Evolutionary conservation across 2,329 filamentous ascomycete genomes (phyloP).

Genomic region (Fusarium mexicanum): DNA sequence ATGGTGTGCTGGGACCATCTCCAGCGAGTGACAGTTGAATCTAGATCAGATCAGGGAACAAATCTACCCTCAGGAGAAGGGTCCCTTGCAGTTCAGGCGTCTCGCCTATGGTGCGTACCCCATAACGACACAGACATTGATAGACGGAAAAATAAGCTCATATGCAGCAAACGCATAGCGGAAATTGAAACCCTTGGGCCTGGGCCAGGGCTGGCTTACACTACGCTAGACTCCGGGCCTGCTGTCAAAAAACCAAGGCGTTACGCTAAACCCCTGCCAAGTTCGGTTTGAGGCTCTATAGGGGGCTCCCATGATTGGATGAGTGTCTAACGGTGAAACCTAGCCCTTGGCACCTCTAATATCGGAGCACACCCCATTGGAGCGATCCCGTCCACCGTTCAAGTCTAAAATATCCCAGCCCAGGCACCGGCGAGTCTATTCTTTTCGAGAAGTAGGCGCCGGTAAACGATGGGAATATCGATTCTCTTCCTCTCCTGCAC

Average conservation of each 20-base stretch:
- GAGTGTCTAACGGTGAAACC: constrained; percentile 24
- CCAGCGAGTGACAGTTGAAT: constrained; percentile 3
- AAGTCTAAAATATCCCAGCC: background rate
- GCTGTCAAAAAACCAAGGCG: constrained; percentile 19
- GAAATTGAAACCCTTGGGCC: constrained; percentile 27
- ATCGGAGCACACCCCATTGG: constrained; percentile 27
- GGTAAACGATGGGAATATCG: background rate
- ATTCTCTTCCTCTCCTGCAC: background rate
- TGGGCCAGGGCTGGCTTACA: background rate
- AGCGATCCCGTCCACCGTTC: background rate
- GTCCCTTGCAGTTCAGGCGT: constrained; percentile 16
- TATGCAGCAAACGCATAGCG: constrained; percentile 5
- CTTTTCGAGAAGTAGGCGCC: constrained; percentile 15
- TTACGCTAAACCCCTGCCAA: constrained; percentile 3
- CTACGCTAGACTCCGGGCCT: background rate
- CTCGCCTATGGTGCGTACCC: constrained; percentile 8
- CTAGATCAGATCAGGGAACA: constrained; percentile 23
- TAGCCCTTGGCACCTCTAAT: constrained; percentile 28
- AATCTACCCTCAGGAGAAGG: background rate
- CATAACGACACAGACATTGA: constrained; percentile 27
- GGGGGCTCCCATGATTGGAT: constrained; percentile 21
- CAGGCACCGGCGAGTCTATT: background rate
- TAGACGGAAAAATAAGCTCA: constrained; percentile 35
- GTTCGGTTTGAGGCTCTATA: constrained; percentile 36
- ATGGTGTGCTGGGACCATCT: constrained; percentile 16